Evolutionary conservation across 345 rosid species (phyloP), one percentile per base, ranked within the genome.

Genomic region (Chamaenerion angustifolium): DNA sequence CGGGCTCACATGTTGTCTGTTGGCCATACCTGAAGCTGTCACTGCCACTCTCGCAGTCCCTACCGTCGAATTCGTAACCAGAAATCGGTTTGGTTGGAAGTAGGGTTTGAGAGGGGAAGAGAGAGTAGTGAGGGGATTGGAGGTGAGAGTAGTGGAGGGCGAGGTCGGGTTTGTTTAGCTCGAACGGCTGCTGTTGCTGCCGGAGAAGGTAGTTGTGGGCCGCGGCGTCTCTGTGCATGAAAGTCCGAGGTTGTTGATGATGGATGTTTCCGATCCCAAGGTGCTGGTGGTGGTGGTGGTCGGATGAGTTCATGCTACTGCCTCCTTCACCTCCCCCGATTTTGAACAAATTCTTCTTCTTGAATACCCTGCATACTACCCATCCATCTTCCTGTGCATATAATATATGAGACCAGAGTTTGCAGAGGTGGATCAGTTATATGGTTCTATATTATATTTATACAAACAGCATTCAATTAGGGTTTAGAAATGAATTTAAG

Each of bases 331-430:
- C 75, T 12, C 60, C 78, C 3, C 71, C 75, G 11, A 83, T 62
- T 56, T 86, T 90, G 89, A 90, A 83, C 19, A 90, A 51, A 54
- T 78, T 75, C 65, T 86, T 90, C 78, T 90, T 86, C 76, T 79
- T 86, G 69, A 90, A 86, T 53, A 90, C 95, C 54, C 85, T 74
- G 45, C 98, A 90, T 15, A 90, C 79, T 47, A 90, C 98, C 95
- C 95, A 90, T 3, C 95, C 98, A 68, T 86, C 98, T 73, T 90
- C 98, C 98, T 90, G 42, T 19, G 16, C 12, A 37, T 42, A 10
- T 13, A 11, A 12, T 52, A 14, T 11, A 31, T 23, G 27, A 23
- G 27, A 2, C 5, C 27, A 23, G 27, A 23, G 2, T 23, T 23
- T 23, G 27, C 27, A 23, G 27, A 23, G 27, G 5, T 23, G 27